Evolutionary conservation across 2,329 filamentous ascomycete genomes (phyloP).

Genomic region (Fusarium setosum): DNA sequence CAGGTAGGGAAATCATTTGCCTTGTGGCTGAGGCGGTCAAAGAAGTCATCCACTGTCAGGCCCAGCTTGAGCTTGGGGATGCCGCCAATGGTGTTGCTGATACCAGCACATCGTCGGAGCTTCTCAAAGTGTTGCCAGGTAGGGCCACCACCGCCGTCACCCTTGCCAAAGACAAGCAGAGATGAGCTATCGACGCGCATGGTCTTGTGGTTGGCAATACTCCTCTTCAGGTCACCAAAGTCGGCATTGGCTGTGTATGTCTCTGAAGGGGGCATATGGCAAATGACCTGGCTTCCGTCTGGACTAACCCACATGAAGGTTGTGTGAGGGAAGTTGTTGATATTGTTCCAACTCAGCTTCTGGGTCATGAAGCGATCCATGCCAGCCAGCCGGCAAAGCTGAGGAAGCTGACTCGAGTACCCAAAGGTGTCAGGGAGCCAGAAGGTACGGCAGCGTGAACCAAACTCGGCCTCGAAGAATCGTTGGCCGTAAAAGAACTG

Average conservation of each 20-base stretch:
- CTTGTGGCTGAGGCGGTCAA: conserved; percentile 85
- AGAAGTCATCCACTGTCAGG: conserved; percentile 93
- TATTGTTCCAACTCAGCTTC: conserved; percentile 99
- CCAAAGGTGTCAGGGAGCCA: conserved; percentile 99
- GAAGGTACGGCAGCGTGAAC: conserved; percentile 88
- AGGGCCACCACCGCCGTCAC: conserved; percentile 94
- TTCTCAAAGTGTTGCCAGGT: conserved; percentile 96
- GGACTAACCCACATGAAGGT: conserved; percentile 99
- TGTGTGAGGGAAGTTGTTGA: conserved; percentile 98
- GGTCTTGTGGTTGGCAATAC: conserved; percentile 92
- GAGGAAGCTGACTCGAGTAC: conserved; percentile 94
- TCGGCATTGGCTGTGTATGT: conserved; percentile 96
- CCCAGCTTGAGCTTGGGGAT: conserved; percentile 92
- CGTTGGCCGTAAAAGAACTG: conserved; percentile 97
- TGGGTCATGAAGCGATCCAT: conserved; percentile 98
- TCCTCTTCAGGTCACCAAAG: conserved; percentile 93
- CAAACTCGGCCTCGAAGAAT: conserved; percentile 94
- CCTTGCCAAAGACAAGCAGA: conserved; percentile 94
- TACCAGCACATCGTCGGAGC: conserved; percentile 88
- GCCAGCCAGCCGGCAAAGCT: conserved; percentile 91
- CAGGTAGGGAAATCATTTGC: conserved; percentile 86
- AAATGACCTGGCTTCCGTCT: conserved; percentile 95
- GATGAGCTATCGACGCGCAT: conserved; percentile 93
- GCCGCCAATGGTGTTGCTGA: conserved; percentile 84
- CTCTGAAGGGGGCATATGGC: conserved; percentile 96